These are phyloP conservation scores for Pseudomonodictys pantanalensis DNA, from an alignment of 495 filamentous ascomycete species.

Conservation along the genomic window DNA sequence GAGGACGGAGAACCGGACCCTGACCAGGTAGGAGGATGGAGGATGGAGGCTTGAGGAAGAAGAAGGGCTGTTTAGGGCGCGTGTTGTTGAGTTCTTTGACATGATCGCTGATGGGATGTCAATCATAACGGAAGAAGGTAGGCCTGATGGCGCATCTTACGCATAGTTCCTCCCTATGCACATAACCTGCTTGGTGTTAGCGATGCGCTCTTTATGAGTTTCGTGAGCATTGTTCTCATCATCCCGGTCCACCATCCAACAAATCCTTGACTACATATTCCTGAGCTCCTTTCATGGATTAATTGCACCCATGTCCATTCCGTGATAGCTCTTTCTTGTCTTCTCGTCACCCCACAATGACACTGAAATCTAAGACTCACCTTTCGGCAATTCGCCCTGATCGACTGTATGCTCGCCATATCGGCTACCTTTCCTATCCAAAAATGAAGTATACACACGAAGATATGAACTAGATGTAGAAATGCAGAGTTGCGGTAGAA, in stretches of 20 bases:
- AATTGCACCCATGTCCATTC: too few species aligned
- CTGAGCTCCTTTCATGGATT: background rate
- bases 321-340: background rate
- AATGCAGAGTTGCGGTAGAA: too few species aligned
- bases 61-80: slow-evolving; percentile 88
- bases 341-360: background rate
- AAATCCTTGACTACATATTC: background rate
- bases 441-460: slow-evolving; percentile 3
- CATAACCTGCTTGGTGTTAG: slow-evolving; percentile 59
- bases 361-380: background rate
- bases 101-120: slow-evolving; percentile 65
- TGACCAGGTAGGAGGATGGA: slow-evolving; percentile 73
- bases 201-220: background rate
- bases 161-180: slow-evolving; percentile 98
- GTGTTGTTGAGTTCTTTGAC: slow-evolving; percentile 85
- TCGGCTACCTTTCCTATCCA: background rate
- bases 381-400: slow-evolving; percentile 65
- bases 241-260: too few species aligned
- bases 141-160: slow-evolving; percentile 51
- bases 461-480: too few species aligned
- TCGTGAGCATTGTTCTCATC: too few species aligned
- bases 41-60: slow-evolving; percentile 92
- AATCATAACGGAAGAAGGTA: background rate
- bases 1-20: slow-evolving; percentile 80
- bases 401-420: slow-evolving; percentile 51